Base-by-base conservation (phyloP, 352 stramenopile genomes). In the Globisporangium takayamanum region DNA sequence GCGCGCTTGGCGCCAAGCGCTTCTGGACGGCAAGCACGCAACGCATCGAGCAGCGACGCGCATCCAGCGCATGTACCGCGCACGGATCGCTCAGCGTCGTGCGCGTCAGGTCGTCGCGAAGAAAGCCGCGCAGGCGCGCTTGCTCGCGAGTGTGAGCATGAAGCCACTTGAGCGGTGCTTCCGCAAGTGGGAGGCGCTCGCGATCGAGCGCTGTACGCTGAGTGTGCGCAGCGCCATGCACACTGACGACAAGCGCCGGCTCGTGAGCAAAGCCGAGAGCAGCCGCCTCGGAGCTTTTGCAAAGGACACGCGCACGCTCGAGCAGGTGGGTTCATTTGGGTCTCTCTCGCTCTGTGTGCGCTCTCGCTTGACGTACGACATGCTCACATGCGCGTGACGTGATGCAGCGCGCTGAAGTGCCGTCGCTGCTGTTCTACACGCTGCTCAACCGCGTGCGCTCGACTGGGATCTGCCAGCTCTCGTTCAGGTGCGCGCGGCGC, bases 371-470 rank as follows among this genome's bases (percentile, higher is more conserved):
- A 33, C 37, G 16, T 53, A 6, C n/a, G 22, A 50, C 36, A 7
- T 28, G 12, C 8, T 26, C 39, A 41, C 15, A 11, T 11, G 3
- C 1, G 12, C 3, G 28, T 33, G 28, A 5, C 8, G 33, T 7
- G 33, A 30, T n/a, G 8, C 42, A 89, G 81, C 57, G 76, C 39
- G 68, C 77, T 0, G 65, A 85, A 53, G 71, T 92, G 18, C 76
- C 82, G 2, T 84, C 74, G 7, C 69, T 89, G 28, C 60, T 88
- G 12, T 92, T 89, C 57, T 92, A 83, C 57, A 86, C 79, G 22
- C 12, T 92, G 33, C 74, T 92, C 16, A 88, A 86, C 41, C 75
- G 78, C 16, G 78, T 87, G 26, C 82, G 82, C 5, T 70, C 80
- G 58, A 78, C 62, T 11, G 82, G 81, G 5, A 72, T 89, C 26